These are phyloP conservation scores for Physocladia obscura DNA, from an alignment of 192 early-diverging fungal genomes.

Conservation along the genomic window DNA sequence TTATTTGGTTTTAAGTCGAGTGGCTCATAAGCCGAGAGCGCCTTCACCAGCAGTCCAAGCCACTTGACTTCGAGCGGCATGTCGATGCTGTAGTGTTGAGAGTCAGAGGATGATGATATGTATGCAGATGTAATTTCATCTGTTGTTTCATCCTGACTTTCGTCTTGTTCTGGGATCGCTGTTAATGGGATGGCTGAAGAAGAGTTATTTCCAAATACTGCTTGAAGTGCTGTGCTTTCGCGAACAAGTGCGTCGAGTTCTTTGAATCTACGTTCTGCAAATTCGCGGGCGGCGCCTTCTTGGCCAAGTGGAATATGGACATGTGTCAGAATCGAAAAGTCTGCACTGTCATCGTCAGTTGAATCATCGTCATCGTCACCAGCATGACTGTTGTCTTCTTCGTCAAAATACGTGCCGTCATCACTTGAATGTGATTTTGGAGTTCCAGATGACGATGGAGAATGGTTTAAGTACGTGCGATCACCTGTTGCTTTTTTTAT, in stretches of 20 bases:
- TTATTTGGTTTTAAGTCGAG: background rate
- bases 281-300: background rate
- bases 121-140: no score
- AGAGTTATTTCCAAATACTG: background rate
- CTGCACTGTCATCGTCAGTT: constrained; percentile 14
- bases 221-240: background rate
- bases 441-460: background rate
- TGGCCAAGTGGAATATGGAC: constrained; percentile 1
- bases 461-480: background rate
- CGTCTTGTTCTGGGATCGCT: background rate
- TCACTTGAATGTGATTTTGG: background rate
- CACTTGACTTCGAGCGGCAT: constrained; percentile 19
- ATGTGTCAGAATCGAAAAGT: constrained; percentile 4
- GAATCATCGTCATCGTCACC: background rate
- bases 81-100: constrained; percentile 12
- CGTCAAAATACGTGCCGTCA: no score
- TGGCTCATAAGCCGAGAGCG: background rate
- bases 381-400: background rate
- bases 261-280: constrained; percentile 1
- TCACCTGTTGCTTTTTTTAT: constrained; percentile 1
- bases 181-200: background rate
- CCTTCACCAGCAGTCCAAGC: constrained; percentile 19
- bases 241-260: background rate
- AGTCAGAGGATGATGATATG: no score
- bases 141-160: no score